A percentile compares a stretch with the other conserved stretches of the same genome.
phyloP scores from a whole-genome alignment of 495 filamentous ascomycete genomes.

The Xylaria nigripes region DNA sequence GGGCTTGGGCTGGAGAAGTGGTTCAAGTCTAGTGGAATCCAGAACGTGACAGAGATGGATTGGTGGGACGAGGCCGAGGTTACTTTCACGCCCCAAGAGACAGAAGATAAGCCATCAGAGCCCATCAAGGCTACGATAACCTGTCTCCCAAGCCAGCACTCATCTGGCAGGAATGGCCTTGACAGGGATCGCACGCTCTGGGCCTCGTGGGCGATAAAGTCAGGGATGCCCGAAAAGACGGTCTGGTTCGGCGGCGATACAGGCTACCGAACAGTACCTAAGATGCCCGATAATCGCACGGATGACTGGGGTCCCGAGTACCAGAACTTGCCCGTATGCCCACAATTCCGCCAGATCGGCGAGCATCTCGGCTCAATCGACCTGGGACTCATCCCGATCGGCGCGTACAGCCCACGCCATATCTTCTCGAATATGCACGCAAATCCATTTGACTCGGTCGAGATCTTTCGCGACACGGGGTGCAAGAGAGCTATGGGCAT shows the following conservation, averaged over 20 bases:
- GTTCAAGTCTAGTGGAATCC: conserved; percentile 62
- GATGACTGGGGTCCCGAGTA: conserved; percentile 70
- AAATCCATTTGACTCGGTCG: conserved; percentile 79
- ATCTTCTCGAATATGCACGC: conserved; percentile 76
- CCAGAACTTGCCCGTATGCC: conserved; percentile 62
- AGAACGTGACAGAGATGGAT: conserved; percentile 78
- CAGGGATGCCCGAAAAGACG: conserved; percentile 50
- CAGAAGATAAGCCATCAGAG: conserved; percentile 14
- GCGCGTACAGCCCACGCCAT: conserved; percentile 76
- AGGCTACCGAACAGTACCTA: conserved; percentile 79
- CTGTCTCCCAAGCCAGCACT: conserved; percentile 84
- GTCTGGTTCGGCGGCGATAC: conserved; percentile 72
- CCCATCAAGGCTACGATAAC: conserved; percentile 67
- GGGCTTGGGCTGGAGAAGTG: conserved; percentile 81
- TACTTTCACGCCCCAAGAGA: conserved; percentile 41
- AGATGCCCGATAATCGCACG: conserved; percentile 46
- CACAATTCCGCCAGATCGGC: conserved; percentile 83
- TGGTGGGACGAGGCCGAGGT: conserved; percentile 90
- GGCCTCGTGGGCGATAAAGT: conserved; percentile 76
- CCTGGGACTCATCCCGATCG: conserved; percentile 89
- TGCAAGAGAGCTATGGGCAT: conserved; percentile 81
- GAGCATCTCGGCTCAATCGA: conserved; percentile 79
- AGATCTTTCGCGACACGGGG: conserved; percentile 82
- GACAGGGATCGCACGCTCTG: conserved; percentile 74
- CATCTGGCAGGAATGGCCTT: conserved; percentile 55